Evolutionary conservation across 805 yeast species (phyloP).

Genomic region (Myxozyma mucilagina): DNA sequence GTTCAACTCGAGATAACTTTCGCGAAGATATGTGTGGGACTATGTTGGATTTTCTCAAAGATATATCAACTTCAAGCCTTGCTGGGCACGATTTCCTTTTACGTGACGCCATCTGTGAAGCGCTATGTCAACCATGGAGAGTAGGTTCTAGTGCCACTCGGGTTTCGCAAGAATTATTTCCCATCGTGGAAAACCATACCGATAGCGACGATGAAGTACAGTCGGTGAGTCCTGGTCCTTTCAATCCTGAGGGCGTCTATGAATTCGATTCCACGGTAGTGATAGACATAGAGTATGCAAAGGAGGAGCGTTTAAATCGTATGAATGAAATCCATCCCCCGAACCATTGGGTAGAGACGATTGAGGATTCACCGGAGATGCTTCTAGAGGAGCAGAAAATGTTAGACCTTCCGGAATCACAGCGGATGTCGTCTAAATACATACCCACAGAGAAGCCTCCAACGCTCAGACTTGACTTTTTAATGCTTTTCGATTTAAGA

Average conservation of each 20-base stretch:
- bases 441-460: background rate
- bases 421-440: conserved; percentile 2
- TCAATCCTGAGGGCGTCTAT: background rate
- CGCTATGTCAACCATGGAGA: conserved; percentile 63
- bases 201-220: conserved; percentile 44
- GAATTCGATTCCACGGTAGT: background rate
- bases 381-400: background rate
- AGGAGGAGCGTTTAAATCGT: background rate
- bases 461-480: conserved; percentile 23
- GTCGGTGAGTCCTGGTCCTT: background rate
- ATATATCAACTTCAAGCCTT: conserved; percentile 56
- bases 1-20: conserved; percentile 67
- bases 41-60: conserved; percentile 64
- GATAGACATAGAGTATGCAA: background rate
- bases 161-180: conserved; percentile 20
- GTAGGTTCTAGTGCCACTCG: conserved; percentile 47
- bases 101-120: conserved; percentile 55
- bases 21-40: conserved; percentile 81
- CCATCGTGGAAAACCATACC: conserved; percentile 41
- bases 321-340: background rate
- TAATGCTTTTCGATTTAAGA: conserved; percentile 64
- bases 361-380: conserved; percentile 1
- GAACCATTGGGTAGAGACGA: conserved; percentile 9
- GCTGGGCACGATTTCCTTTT: conserved; percentile 51
- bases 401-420: background rate